phyloP scores from a whole-genome alignment of 306 rosid species.

The Medicago lupulina region DNA sequence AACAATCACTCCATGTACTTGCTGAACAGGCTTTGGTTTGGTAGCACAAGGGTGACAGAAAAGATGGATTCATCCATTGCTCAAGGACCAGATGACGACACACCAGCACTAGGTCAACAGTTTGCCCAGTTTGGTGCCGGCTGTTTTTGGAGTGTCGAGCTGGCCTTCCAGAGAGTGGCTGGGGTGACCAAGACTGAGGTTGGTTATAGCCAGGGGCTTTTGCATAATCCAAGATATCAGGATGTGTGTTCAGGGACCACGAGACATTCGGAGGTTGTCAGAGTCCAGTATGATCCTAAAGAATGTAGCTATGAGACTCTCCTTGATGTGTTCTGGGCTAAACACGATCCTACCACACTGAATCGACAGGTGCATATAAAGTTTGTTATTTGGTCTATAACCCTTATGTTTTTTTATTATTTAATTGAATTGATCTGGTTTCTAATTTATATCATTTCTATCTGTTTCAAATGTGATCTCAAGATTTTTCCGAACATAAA shows the following conservation, averaged over 20 bases:
- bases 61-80: conserved; percentile 68
- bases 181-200: conserved; percentile 88
- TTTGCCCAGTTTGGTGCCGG: conserved; percentile 94
- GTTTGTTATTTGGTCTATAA: background rate
- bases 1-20: conserved; percentile 67
- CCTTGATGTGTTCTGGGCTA: conserved; percentile 74
- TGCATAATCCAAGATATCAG: conserved; percentile 75
- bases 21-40: conserved; percentile 73
- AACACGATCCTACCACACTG: conserved; percentile 84
- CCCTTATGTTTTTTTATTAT: background rate
- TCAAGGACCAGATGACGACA: conserved; percentile 79
- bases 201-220: conserved; percentile 76
- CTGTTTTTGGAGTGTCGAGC: conserved; percentile 96
- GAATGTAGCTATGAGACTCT: conserved; percentile 66
- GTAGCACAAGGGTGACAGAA: conserved; percentile 52
- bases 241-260: conserved; percentile 73
- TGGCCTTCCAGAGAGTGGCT: conserved; percentile 79
- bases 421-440: conserved; percentile 24
- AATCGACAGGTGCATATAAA: conserved; percentile 74
- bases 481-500: no score
- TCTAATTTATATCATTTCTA: conserved; percentile 1
- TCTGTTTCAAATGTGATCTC: conserved; percentile 32
- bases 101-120: conserved; percentile 75
- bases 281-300: conserved; percentile 84
- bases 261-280: conserved; percentile 77